Evolutionary conservation across 352 stramenopile genomes (phyloP), one percentile per base, ranked within the genome.

Genomic region (Globisporangium yorkense): DNA sequence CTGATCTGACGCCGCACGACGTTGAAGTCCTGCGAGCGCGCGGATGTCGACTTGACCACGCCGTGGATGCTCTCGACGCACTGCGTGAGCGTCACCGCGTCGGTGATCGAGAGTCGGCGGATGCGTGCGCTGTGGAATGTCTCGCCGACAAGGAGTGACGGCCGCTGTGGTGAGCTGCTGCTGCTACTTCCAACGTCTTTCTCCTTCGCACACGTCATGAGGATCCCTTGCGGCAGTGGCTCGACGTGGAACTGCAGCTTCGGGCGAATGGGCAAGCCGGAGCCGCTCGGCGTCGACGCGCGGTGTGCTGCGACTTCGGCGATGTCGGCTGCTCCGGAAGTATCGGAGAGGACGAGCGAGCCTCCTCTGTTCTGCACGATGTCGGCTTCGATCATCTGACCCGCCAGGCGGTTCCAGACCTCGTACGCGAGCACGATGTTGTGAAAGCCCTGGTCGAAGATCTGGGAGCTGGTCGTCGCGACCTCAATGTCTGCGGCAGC

Each of bases 191-290:
- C 45, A 16, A 18, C 29, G 37, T 63, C 29, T 13, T 54, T 49
- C 18, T 56, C 41, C 29, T 50, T 61, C 20, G 54, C 39, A 39
- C 56, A 51, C 9, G 51, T 61, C 20, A 83, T 51, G 35, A 83
- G 66, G 2, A 65, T 51, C 12, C 70, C 75, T 5, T 83, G 68
- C 1, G 68, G 65, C 20, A 70, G 27, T 8, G 72, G 63, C 29
- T 83, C 74, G 27, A 83, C 66, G n/a, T 80, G 71, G 33, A 76
- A 64, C 57, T 69, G 61, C 29, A 83, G 40, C 10, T 75, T 76
- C 10, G 74, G 71, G 0, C 71, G 66, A 39, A 76, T 65, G 8
- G 58, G 40, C 21, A 29, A 51, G 5, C 15, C 10, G 0, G 16
- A 15, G 10, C 35, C 20, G 33, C 44, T 35, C 13, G 29, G 20